phyloP scores from a whole-genome alignment of 1,139 yeast species.

The Pneumocystis jirovecii region DNA sequence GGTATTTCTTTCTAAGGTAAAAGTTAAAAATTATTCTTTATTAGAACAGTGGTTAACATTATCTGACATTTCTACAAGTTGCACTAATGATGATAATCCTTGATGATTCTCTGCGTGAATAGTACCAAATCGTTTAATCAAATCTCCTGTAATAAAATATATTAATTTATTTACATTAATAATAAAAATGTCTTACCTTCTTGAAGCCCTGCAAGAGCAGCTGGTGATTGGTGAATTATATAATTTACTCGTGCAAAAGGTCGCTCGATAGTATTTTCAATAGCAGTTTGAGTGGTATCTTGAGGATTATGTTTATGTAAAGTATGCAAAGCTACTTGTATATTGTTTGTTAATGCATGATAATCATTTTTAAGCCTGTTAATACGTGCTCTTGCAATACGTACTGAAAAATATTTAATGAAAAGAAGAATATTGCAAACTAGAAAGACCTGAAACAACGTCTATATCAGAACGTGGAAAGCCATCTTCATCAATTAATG shows the following conservation, averaged over 20 bases:
- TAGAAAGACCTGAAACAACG: constrained; percentile 33
- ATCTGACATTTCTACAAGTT: constrained; percentile 17
- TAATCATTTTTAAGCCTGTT: constrained; percentile 59
- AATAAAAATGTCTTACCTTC: too few relatives aligned
- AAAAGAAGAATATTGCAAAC: background rate
- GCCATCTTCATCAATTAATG: constrained; percentile 55
- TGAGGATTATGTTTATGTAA: constrained; percentile 24
- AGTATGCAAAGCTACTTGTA: constrained; percentile 34
- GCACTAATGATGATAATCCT: constrained; percentile 31
- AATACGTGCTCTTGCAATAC: constrained; percentile 50
- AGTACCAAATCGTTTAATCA: constrained; percentile 37
- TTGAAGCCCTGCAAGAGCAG: constrained; percentile 26
- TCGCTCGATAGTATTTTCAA: constrained; percentile 22
- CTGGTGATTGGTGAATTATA: constrained; percentile 37
- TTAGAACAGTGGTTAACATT: constrained; percentile 10
- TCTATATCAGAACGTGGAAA: constrained; percentile 78
- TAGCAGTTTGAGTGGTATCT: background rate
- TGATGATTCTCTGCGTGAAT: constrained; percentile 41
- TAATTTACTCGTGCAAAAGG: constrained; percentile 18
- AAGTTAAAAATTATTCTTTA: background rate
- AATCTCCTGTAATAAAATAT: constrained; percentile 31
- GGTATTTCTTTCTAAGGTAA: background rate
- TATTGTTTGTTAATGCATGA: constrained; percentile 32
- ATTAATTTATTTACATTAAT: constrained; percentile 13
- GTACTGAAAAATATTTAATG: constrained; percentile 18